phyloP scores from a whole-genome alignment of 805 yeast genomes.

The Hanseniaspora nectarophila region DNA sequence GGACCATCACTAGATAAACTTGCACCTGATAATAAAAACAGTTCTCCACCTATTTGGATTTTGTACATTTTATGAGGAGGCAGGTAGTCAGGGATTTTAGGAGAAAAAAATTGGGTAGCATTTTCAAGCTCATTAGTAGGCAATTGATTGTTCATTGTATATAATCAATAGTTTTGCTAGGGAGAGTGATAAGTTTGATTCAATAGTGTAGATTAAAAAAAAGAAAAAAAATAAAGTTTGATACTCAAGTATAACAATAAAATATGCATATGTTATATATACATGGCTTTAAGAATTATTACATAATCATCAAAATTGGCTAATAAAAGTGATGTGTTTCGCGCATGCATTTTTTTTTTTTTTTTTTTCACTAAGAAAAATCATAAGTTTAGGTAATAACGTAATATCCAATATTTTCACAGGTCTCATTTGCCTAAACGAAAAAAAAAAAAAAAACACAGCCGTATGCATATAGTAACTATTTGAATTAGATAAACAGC shows the following conservation, averaged over 20 bases:
- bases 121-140: background rate
- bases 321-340: background rate
- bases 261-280: too few relatives aligned
- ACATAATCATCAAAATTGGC: background rate
- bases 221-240: background rate
- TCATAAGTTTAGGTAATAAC: too few relatives aligned
- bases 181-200: too few relatives aligned
- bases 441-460: background rate
- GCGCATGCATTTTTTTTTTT: background rate
- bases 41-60: constrained; percentile 54
- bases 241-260: too few relatives aligned
- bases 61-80: constrained; percentile 62
- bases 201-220: too few relatives aligned
- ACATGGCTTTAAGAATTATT: too few relatives aligned
- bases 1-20: constrained; percentile 80
- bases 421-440: too few relatives aligned
- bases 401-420: too few relatives aligned
- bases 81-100: constrained; percentile 39
- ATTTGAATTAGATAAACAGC: too few relatives aligned
- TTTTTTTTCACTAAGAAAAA: too few relatives aligned
- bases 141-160: background rate
- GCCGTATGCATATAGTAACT: too few relatives aligned
- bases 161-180: too few relatives aligned
- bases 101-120: constrained; percentile 23
- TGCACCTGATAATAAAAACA: constrained; percentile 58